Conservation (phyloP, 2,329 filamentous ascomycete species). For the Paracoccidioides brasiliensis region DNA sequence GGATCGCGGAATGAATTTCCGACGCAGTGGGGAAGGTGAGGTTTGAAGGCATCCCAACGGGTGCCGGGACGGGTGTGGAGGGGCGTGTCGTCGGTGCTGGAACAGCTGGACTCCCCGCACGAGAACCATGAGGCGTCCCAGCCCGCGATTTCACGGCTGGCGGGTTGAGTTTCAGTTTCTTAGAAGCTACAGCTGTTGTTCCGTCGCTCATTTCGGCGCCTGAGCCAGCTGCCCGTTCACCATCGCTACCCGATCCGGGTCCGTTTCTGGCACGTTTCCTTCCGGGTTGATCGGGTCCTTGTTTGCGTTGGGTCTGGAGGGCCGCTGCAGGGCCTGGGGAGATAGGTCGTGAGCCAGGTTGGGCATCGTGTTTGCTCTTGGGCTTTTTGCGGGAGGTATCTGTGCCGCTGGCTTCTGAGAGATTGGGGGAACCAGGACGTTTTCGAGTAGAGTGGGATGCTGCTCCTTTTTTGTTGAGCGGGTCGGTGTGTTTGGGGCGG, state of each 20-base stretch:
- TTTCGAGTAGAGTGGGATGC: slow-evolving; percentile 49
- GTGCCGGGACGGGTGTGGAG: neutral
- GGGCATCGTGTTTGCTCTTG: slow-evolving; percentile 48
- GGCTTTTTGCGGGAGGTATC: slow-evolving; percentile 74
- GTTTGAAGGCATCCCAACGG: neutral
- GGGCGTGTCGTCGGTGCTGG: neutral
- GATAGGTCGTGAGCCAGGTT: slow-evolving; percentile 44
- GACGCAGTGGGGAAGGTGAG: slow-evolving; percentile 29
- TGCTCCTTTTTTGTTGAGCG: slow-evolving; percentile 33
- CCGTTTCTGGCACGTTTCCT: slow-evolving; percentile 38
- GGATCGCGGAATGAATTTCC: slow-evolving; percentile 37
- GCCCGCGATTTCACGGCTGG: slow-evolving; percentile 24
- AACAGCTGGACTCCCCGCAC: slow-evolving; percentile 29
- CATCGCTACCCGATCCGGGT: slow-evolving; percentile 42
- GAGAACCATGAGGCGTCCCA: slow-evolving; percentile 36
- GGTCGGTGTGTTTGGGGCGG: slow-evolving; percentile 40
- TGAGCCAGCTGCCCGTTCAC: slow-evolving; percentile 39
- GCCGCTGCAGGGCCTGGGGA: slow-evolving; percentile 38
- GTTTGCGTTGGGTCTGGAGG: neutral
- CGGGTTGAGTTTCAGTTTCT: slow-evolving; percentile 38
- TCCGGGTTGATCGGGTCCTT: slow-evolving; percentile 21
- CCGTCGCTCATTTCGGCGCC: slow-evolving; percentile 34
- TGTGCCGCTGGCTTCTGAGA: slow-evolving; percentile 83
- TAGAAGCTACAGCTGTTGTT: slow-evolving; percentile 30
- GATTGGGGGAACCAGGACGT: slow-evolving; percentile 70